Conservation (phyloP, 257 asterid genomes). For the Leptodermis oblonga region DNA sequence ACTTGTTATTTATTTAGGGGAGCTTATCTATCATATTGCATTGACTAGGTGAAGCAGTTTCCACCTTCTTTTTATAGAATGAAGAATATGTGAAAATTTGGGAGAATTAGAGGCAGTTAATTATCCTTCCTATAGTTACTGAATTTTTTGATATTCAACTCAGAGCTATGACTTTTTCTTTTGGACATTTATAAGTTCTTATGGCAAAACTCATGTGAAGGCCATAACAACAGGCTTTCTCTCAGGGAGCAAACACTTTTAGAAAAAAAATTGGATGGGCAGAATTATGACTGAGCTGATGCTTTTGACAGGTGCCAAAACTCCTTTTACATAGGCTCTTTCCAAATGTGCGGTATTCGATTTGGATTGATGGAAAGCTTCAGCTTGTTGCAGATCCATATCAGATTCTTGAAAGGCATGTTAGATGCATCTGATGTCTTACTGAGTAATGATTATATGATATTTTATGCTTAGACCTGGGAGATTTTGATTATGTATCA, state of each 20-base stretch:
- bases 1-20: background rate
- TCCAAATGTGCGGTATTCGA: constrained; percentile 78
- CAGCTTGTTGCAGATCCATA: constrained; percentile 91
- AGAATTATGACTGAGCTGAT: constrained; percentile 16
- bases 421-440: constrained; percentile 14
- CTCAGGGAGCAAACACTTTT: background rate
- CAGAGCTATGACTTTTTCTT: background rate
- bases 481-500: background rate
- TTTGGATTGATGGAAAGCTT: constrained; percentile 98
- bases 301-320: constrained; percentile 74
- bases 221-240: background rate
- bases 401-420: constrained; percentile 90
- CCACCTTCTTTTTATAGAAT: background rate
- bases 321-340: constrained; percentile 89
- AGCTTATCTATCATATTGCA: background rate
- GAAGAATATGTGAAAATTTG: background rate
- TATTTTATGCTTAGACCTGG: background rate
- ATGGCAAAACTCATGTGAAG: background rate
- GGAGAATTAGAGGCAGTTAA: background rate
- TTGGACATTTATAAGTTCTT: background rate
- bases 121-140: background rate
- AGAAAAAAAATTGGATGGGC: background rate
- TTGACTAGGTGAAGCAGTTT: background rate
- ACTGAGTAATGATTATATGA: background rate
- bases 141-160: background rate